Percentiles rank a stretch among this genome's conserved stretches.
Evolutionary conservation across 441 rosid genomes (phyloP).

Genomic region (Cnidoscolus chayamansa): DNA sequence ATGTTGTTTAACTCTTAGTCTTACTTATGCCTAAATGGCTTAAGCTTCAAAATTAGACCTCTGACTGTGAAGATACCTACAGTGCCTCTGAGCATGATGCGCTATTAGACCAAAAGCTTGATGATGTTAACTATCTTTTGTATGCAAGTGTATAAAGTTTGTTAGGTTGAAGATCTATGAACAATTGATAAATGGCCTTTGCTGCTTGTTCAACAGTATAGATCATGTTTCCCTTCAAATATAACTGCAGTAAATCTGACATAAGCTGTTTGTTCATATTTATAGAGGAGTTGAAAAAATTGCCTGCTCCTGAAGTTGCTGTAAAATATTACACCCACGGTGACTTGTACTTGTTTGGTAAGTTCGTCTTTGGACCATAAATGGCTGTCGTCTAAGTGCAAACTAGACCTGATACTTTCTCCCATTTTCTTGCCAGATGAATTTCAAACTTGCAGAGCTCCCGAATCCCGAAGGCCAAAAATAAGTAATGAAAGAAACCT

Average conservation of each 20-base stretch:
- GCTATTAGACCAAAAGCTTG: neutral
- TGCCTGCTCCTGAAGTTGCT: constrained; percentile 83
- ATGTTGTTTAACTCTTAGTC: neutral
- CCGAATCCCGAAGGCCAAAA: constrained; percentile 76
- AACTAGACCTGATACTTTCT: constrained; percentile 16
- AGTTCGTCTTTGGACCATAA: constrained; percentile 24
- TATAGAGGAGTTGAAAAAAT: constrained; percentile 70
- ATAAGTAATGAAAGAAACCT: constrained; percentile 44
- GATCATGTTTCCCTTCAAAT: neutral
- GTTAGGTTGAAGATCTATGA: neutral
- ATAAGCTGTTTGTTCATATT: constrained; percentile 11
- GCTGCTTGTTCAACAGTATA: neutral
- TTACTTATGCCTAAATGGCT: neutral
- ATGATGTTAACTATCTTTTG: neutral
- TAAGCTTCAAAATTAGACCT: neutral
- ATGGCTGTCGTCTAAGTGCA: neutral
- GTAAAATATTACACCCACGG: constrained; percentile 79
- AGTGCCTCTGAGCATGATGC: neutral
- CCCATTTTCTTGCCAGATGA: constrained; percentile 53
- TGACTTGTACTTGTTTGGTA: constrained; percentile 84
- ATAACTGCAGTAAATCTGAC: neutral
- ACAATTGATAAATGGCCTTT: constrained; percentile 11
- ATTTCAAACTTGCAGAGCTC: constrained; percentile 83
- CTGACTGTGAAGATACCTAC: neutral
- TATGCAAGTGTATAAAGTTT: neutral